Evolutionary conservation across 2,329 filamentous ascomycete genomes (phyloP), one percentile per base, ranked within the genome.

Genomic region (Nemania abortiva): DNA sequence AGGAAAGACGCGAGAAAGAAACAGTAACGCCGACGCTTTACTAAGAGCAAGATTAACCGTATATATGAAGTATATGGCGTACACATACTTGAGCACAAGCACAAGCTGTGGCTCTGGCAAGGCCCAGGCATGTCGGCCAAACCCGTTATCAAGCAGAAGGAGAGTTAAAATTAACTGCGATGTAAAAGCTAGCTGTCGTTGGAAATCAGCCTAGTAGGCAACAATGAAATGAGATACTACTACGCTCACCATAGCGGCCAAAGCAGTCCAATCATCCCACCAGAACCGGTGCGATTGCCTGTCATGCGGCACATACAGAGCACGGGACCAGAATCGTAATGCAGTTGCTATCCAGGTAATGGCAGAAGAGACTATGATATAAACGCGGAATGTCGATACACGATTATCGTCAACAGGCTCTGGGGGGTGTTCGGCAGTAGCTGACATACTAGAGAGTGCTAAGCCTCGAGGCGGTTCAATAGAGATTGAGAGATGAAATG

Each of bases 231-330:
- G 42, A n/a, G n/a, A n/a, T 45, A 45, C 15, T 42, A 9, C 37
- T 13, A 13, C 15, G 37, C 34, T 11, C 11, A 37, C 42, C 6
- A 4, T n/a, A 20, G 45, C 45, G 5, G 45, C 45, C 45, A 49
- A 22, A 20, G 45, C 45, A 22, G n/a, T 4, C 45, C 45, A 49
- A 49, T 49, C 45, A 49, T 49, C 45, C 45, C 45, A 49, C 45
- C 45, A 49, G 10, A 49, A 3, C n/a, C 45, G 45, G 22, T 15
- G n/a, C 2, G 18, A 45, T 13, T 45, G 42, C 42, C 45, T 49
- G 2, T 20, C n/a, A 20, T 4, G 15, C 3, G 45, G 45, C 18
- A 20, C n/a, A 22, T 6, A 49, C 4, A 49, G 20, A 49, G 18
- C n/a, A 22, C 45, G 45, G 22, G 45, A 49, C 45, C 45, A 49